A percentile compares a stretch with the other conserved stretches of the same genome.
Conservation (phyloP, 108 stramenopile genomes). For the Conticribra weissflogii region DNA sequence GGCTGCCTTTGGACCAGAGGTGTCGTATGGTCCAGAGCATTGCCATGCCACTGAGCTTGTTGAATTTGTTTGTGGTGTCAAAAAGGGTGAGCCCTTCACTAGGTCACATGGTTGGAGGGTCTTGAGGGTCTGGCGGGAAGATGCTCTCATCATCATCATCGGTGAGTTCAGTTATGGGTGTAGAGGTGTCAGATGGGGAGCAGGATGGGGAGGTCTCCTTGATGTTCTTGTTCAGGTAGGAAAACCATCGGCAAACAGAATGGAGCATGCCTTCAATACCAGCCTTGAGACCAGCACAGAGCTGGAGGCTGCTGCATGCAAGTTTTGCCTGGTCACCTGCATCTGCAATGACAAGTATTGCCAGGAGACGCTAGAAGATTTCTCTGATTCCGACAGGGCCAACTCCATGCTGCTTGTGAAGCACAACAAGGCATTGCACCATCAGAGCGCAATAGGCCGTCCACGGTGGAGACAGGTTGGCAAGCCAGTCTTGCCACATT, state of each 20-base stretch:
- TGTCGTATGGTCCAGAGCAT: no score
- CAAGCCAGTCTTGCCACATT: conserved; percentile 10
- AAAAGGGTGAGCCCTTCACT: no score
- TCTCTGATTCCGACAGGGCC: conserved; percentile 47
- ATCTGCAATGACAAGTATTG: conserved; percentile 18
- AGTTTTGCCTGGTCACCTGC: conserved; percentile 21
- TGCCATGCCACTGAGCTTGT: no score
- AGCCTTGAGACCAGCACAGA: conserved; percentile 41
- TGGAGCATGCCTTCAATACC: conserved; percentile 51
- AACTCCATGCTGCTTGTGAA: conserved; percentile 49
- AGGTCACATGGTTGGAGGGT: no score
- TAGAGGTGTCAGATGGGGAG: no score
- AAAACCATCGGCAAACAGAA: not conserved
- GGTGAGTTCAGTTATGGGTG: no score
- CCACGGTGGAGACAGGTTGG: conserved; percentile 16
- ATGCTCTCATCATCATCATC: no score
- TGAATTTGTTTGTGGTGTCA: no score
- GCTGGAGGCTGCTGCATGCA: conserved; percentile 32
- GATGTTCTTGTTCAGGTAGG: no score
- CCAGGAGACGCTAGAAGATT: conserved; percentile 22
- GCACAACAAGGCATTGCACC: conserved; percentile 34
- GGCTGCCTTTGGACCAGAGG: no score
- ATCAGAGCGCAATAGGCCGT: conserved; percentile 19
- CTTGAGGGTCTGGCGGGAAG: no score
- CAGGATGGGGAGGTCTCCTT: no score